phyloP scores from a whole-genome alignment of 257 asterid species.

The Salvia hispanica region DNA sequence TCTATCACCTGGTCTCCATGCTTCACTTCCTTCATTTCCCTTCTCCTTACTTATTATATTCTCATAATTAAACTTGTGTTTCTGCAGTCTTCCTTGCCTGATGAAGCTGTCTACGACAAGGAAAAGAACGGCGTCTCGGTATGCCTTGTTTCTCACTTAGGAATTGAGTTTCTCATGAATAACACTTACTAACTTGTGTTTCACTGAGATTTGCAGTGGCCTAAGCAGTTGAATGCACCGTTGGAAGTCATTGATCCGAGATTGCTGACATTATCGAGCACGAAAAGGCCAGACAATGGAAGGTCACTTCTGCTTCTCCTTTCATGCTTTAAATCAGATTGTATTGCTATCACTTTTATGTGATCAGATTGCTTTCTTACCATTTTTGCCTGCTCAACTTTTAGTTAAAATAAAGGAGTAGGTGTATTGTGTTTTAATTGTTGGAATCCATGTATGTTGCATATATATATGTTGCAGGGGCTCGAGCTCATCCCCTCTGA shows the following conservation, averaged over 20 bases:
- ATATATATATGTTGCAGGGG: slow-evolving; percentile 52
- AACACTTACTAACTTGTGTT: slow-evolving; percentile 5
- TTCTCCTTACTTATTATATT: not conserved
- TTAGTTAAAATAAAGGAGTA: no score
- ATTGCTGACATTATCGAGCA: slow-evolving; percentile 85
- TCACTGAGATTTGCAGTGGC: slow-evolving; percentile 57
- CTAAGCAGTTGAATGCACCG: slow-evolving; percentile 78
- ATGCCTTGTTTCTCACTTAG: slow-evolving; percentile 36
- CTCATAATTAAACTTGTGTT: not conserved
- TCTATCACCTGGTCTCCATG: slow-evolving; percentile 69
- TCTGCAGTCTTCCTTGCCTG: slow-evolving; percentile 71
- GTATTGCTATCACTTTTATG: no score
- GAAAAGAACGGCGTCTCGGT: slow-evolving; percentile 70
- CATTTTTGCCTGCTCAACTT: no score
- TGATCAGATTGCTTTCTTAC: no score
- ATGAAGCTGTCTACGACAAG: slow-evolving; percentile 80
- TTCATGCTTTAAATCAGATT: no score
- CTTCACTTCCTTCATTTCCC: not conserved
- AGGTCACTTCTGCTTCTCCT: slow-evolving; percentile 49
- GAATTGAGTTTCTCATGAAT: not conserved
- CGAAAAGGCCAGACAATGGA: slow-evolving; percentile 93
- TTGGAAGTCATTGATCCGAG: slow-evolving; percentile 79
- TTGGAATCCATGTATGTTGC: slow-evolving; percentile 3
- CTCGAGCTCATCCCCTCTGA: slow-evolving; percentile 84
- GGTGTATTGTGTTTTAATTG: no score